Evolutionary conservation across 2,329 filamentous ascomycete genomes (phyloP).

Genomic region (Ophiobolus disseminans): DNA sequence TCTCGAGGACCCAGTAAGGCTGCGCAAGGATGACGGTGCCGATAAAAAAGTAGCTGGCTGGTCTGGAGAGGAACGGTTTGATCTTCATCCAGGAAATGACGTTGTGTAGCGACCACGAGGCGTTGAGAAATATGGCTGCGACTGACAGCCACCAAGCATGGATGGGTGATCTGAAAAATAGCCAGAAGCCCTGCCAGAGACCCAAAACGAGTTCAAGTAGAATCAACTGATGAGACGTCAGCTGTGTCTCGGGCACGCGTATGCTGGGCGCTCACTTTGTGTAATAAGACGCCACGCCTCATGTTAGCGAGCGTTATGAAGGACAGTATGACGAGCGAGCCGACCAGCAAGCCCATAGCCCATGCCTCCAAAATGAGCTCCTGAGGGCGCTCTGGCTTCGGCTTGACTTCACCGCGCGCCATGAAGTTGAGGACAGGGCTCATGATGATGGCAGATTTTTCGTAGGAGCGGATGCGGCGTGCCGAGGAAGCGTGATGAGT

Average conservation of each 20-base stretch:
- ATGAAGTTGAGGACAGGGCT: slow-evolving; percentile 20
- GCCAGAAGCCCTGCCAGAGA: slow-evolving; percentile 65
- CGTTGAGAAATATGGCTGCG: slow-evolving; percentile 66
- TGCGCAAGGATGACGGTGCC: slow-evolving; percentile 64
- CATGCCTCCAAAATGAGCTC: slow-evolving; percentile 50
- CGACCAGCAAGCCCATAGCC: slow-evolving; percentile 51
- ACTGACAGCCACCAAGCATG: slow-evolving; percentile 71
- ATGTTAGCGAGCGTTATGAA: slow-evolving; percentile 59
- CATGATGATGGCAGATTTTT: slow-evolving; percentile 28
- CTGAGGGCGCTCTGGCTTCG: slow-evolving; percentile 40
- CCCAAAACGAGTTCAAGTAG: slow-evolving; percentile 62
- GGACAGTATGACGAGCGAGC: slow-evolving; percentile 56
- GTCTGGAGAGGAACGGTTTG: slow-evolving; percentile 63
- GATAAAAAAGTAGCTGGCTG: slow-evolving; percentile 64
- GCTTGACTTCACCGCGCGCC: slow-evolving; percentile 27
- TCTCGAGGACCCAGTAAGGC: slow-evolving; percentile 70
- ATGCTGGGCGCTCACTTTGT: slow-evolving; percentile 47
- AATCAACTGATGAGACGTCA: slow-evolving; percentile 49
- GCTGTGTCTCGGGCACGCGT: slow-evolving; percentile 6
- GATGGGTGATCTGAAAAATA: slow-evolving; percentile 62
- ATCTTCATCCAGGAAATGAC: slow-evolving; percentile 73
- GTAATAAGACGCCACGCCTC: slow-evolving; percentile 55
- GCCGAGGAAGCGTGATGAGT: slow-evolving; percentile 26
- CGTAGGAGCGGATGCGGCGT: slow-evolving; percentile 13
- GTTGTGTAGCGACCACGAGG: slow-evolving; percentile 71